Percentiles rank a stretch among this genome's conserved stretches.
These are phyloP conservation scores for Agaricus sinodeliciosus DNA, from an alignment of 768 basidiomycete species.

Conservation along the genomic window DNA sequence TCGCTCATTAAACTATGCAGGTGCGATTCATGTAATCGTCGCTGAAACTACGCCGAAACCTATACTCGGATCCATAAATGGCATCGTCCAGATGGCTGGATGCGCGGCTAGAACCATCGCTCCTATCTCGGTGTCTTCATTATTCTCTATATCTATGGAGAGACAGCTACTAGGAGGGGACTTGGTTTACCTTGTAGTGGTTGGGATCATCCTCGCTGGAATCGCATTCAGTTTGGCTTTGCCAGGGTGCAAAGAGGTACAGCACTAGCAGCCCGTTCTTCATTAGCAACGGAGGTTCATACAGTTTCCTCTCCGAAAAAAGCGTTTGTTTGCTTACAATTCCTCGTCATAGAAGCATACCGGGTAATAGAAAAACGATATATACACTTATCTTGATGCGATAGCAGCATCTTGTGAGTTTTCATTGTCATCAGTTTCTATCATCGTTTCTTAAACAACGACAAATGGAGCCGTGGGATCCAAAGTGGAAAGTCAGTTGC, in stretches of 20 bases:
- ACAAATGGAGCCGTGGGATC: no score
- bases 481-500: no score
- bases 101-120: constrained; percentile 44
- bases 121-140: constrained; percentile 48
- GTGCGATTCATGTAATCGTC: constrained; percentile 36
- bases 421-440: no score
- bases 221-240: constrained; percentile 10
- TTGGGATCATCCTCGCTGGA: constrained; percentile 21
- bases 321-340: no score
- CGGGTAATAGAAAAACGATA: no score
- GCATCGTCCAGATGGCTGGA: constrained; percentile 46
- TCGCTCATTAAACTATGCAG: constrained; percentile 23
- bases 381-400: no score
- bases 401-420: no score
- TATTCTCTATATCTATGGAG: constrained; percentile 48
- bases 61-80: constrained; percentile 46
- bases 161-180: constrained; percentile 38
- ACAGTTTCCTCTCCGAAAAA: no score
- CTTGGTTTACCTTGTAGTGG: constrained; percentile 32
- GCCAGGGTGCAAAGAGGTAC: neutral
- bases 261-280: no score
- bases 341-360: no score
- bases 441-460: no score
- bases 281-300: no score
- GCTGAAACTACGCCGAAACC: constrained; percentile 33